Percentiles rank a stretch among this genome's conserved stretches.
Conservation (phyloP, 352 stramenopile species). For the Globisporangium perplexum region DNA sequence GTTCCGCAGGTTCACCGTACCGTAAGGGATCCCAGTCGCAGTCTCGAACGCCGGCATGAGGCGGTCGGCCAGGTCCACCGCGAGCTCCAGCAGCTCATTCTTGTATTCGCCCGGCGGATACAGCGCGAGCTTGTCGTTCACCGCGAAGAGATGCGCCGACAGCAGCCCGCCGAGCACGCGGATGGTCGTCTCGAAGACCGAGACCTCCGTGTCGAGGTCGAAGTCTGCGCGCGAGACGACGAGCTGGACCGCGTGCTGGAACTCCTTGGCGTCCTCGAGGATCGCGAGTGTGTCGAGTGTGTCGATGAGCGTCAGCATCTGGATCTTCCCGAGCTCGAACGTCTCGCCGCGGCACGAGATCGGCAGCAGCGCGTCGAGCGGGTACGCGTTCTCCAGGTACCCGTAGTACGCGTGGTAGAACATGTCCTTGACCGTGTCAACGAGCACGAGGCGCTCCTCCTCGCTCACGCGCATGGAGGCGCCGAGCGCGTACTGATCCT, state of each 20-base stretch:
- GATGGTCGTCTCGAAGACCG: slow-evolving; percentile 93
- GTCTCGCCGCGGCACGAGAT: slow-evolving; percentile 61
- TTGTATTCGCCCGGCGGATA: slow-evolving; percentile 83
- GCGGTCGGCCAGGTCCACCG: slow-evolving; percentile 93
- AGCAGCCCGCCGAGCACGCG: slow-evolving; percentile 88
- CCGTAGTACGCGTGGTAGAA: slow-evolving; percentile 88
- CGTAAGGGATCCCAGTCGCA: slow-evolving; percentile 94
- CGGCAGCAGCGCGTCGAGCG: slow-evolving; percentile 71
- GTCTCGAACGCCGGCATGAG: slow-evolving; percentile 96
- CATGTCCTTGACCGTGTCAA: slow-evolving; percentile 77
- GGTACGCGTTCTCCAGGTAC: slow-evolving; percentile 82
- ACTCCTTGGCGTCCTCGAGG: slow-evolving; percentile 71
- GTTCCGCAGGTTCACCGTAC: slow-evolving; percentile 93
- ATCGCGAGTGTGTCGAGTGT: slow-evolving; percentile 88
- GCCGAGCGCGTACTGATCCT: slow-evolving; percentile 61
- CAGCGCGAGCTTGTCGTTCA: slow-evolving; percentile 45
- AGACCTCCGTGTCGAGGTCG: slow-evolving; percentile 86
- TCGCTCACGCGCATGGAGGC: slow-evolving; percentile 42
- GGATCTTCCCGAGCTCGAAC: slow-evolving; percentile 77
- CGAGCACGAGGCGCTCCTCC: slow-evolving; percentile 46
- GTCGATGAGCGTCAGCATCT: slow-evolving; percentile 89
- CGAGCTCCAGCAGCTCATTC: slow-evolving; percentile 89
- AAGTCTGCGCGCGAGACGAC: slow-evolving; percentile 64
- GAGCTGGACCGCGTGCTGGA: slow-evolving; percentile 60
- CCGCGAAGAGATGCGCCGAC: slow-evolving; percentile 83